These are phyloP conservation scores for Papiliotrema terrestris DNA, from an alignment of 1,284 basidiomycete genomes.

Conservation along the genomic window DNA sequence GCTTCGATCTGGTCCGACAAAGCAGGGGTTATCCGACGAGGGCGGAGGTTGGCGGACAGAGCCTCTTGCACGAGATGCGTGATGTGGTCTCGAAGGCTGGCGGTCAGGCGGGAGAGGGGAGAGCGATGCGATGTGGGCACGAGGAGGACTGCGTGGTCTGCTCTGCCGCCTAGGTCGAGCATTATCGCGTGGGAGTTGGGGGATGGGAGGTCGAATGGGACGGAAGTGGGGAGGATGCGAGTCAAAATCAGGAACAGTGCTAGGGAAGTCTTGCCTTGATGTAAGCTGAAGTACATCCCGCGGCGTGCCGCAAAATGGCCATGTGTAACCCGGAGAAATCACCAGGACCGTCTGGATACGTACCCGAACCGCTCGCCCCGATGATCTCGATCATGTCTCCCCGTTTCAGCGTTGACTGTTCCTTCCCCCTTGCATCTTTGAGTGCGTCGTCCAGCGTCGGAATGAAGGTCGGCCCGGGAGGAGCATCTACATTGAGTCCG, in stretches of 20 bases:
- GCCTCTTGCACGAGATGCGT: conserved; percentile 7
- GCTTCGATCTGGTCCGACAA: conserved; percentile 10
- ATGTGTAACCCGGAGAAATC: not conserved
- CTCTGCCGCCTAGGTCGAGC: conserved; percentile 33
- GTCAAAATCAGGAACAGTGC: conserved; percentile 32
- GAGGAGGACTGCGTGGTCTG: conserved; percentile 24
- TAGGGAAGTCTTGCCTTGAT: conserved; percentile 29
- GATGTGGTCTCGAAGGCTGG: conserved; percentile 30
- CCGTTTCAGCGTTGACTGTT: conserved; percentile 35
- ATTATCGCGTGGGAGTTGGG: conserved; percentile 1
- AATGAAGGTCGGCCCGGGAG: conserved; percentile 43
- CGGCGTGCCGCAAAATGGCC: not conserved
- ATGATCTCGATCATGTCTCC: conserved; percentile 47
- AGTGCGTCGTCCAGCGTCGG: conserved; percentile 36
- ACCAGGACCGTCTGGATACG: conserved; percentile 3
- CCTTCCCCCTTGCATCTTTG: conserved; percentile 25
- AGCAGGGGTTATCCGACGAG: not conserved
- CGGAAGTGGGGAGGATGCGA: conserved; percentile 29
- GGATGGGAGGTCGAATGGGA: conserved; percentile 6
- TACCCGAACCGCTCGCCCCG: conserved; percentile 42
- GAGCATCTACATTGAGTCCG: conserved; percentile 22
- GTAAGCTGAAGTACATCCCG: no score
- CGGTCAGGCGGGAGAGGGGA: conserved; percentile 14
- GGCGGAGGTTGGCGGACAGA: conserved; percentile 1
- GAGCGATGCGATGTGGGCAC: conserved; percentile 25